A percentile compares a stretch with the other conserved stretches of the same genome.
phyloP scores from a whole-genome alignment of 495 filamentous ascomycete genomes.

The Evernia prunastri region DNA sequence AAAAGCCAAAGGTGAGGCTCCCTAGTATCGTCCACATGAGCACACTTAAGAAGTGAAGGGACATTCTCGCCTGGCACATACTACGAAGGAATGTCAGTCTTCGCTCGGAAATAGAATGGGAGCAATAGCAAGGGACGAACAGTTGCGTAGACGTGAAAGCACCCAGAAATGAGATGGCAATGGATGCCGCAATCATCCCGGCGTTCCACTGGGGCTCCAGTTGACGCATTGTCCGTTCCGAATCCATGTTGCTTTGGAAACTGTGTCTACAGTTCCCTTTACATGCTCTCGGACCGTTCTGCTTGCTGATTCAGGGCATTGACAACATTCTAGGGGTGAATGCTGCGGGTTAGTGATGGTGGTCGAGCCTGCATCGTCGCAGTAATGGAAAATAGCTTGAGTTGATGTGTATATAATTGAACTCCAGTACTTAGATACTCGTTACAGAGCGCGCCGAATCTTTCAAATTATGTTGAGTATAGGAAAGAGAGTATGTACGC shows the following conservation, averaged over 20 bases:
- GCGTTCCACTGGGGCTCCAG: slow-evolving; percentile 26
- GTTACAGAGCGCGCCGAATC: not conserved
- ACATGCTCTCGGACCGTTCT: not conserved
- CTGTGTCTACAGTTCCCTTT: not conserved
- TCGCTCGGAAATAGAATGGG: not conserved
- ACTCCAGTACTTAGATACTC: no score
- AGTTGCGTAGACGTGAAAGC: slow-evolving; percentile 31
- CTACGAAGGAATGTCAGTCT: slow-evolving; percentile 6
- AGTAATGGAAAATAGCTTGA: no score
- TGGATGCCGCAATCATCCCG: slow-evolving; percentile 28
- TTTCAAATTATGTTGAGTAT: not conserved
- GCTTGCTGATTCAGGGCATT: not conserved
- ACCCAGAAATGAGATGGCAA: slow-evolving; percentile 28
- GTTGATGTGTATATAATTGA: not conserved
- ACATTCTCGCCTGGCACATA: slow-evolving; percentile 28
- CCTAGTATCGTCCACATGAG: slow-evolving; percentile 26
- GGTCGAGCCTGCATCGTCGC: not conserved
- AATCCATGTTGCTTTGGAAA: not conserved
- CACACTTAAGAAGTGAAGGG: slow-evolving; percentile 23
- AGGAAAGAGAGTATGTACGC: not conserved
- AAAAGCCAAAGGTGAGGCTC: slow-evolving; percentile 30
- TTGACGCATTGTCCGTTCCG: slow-evolving; percentile 7
- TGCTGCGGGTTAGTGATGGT: not conserved
- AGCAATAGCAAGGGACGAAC: slow-evolving; percentile 4
- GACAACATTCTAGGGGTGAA: not conserved